Conservation (phyloP, 768 basidiomycete species). For the Phylloporus sp. region DNA sequence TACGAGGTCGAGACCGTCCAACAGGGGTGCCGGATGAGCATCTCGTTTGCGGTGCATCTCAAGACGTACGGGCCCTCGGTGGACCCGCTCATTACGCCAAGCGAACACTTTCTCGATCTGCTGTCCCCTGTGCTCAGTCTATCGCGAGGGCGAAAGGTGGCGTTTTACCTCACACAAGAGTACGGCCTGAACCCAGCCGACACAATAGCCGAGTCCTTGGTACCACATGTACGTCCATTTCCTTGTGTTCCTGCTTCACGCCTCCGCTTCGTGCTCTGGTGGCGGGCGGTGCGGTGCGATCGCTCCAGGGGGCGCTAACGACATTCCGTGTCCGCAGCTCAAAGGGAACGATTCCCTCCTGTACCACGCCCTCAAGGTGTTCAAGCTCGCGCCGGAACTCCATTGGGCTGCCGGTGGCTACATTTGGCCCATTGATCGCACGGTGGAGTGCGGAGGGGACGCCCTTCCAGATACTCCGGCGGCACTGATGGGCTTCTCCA, state of each 20-base stretch:
- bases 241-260: constrained; percentile 8
- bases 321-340: constrained; percentile 41
- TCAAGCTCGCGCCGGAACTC: constrained; percentile 69
- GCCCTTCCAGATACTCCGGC: constrained; percentile 27
- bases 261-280: constrained; percentile 4
- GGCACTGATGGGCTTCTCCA: constrained; percentile 24
- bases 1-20: constrained; percentile 70
- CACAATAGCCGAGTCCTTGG: constrained; percentile 61
- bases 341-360: constrained; percentile 74
- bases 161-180: constrained; percentile 65
- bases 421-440: constrained; percentile 72
- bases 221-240: constrained; percentile 56
- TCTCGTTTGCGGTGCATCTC: constrained; percentile 70
- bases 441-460: constrained; percentile 59
- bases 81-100: constrained; percentile 68
- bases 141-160: constrained; percentile 67
- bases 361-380: constrained; percentile 73
- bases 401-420: constrained; percentile 83
- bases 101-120: constrained; percentile 68
- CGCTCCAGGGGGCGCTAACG: constrained; percentile 16
- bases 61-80: constrained; percentile 62
- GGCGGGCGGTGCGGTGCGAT: constrained; percentile 5
- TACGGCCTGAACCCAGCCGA: constrained; percentile 71
- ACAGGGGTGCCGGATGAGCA: constrained; percentile 63
- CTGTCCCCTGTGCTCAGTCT: constrained; percentile 69